Evolutionary conservation across 306 rosid genomes (phyloP).

Genomic region (Prunus mira): DNA sequence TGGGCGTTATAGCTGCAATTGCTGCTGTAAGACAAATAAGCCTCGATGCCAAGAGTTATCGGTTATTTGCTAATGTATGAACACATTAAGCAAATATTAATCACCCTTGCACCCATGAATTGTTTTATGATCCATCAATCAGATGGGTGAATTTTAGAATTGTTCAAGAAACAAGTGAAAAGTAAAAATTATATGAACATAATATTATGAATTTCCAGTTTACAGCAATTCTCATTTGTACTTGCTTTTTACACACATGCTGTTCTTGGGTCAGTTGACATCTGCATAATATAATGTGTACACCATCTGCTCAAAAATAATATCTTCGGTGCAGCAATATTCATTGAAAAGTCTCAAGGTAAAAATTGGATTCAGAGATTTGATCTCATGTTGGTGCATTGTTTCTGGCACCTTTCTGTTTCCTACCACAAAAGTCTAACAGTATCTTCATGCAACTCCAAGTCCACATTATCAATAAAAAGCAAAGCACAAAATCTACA

Average conservation of each 20-base stretch:
- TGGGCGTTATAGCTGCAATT: slow-evolving; percentile 58
- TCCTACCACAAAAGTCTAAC: background rate
- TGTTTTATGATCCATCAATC: too few species aligned
- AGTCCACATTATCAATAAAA: background rate
- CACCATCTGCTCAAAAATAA: background rate
- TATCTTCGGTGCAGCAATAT: background rate
- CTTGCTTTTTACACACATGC: background rate
- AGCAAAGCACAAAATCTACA: background rate
- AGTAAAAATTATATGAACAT: background rate
- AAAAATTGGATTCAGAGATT: too few species aligned
- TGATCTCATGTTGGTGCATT: background rate
- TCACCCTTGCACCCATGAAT: background rate
- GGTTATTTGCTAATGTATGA: slow-evolving; percentile 65
- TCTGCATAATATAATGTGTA: background rate
- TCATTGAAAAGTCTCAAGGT: too few species aligned
- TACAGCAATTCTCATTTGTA: background rate
- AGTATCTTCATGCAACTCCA: background rate
- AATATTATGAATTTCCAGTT: background rate
- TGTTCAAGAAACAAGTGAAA: too few species aligned
- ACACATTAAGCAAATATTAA: background rate
- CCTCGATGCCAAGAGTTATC: slow-evolving; percentile 57
- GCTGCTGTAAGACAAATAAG: slow-evolving; percentile 68
- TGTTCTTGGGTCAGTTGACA: background rate
- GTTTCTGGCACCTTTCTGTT: background rate
- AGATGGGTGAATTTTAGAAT: too few species aligned